Conservation (phyloP, 345 rosid species). For the Salix koriyanagi region DNA sequence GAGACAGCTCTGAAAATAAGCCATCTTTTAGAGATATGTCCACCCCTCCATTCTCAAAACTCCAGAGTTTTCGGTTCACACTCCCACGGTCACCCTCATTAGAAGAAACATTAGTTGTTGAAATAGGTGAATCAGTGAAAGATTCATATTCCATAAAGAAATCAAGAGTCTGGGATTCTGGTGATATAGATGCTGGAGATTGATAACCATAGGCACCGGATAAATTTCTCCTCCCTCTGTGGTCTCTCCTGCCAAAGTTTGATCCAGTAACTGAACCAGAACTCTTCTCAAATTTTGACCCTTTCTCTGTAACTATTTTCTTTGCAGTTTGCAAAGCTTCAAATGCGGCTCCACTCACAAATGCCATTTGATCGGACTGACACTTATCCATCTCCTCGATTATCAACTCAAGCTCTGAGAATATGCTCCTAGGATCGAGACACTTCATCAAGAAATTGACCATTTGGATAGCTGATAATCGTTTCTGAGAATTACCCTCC, state of each 20-base stretch:
- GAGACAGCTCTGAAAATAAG: conserved; percentile 49
- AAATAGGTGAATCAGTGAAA: conserved; percentile 52
- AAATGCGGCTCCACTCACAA: conserved; percentile 82
- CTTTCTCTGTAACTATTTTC: conserved; percentile 52
- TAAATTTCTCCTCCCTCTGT: conserved; percentile 24
- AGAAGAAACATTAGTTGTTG: conserved; percentile 39
- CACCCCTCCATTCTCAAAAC: conserved; percentile 49
- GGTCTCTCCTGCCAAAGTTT: conserved; percentile 44
- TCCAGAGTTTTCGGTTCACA: conserved; percentile 63
- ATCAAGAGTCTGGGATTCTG: conserved; percentile 75
- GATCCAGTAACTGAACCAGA: conserved; percentile 62
- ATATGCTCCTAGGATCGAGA: conserved; percentile 70
- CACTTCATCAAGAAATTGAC: conserved; percentile 79
- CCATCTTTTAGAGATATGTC: conserved; percentile 74
- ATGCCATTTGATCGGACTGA: conserved; percentile 83
- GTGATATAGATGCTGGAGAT: conserved; percentile 58
- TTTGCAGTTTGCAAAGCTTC: conserved; percentile 82
- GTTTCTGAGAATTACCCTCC: conserved; percentile 80
- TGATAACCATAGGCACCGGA: conserved; percentile 19
- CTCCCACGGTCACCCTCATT: conserved; percentile 48
- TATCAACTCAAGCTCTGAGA: conserved; percentile 68
- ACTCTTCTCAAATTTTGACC: conserved; percentile 52
- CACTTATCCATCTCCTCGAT: conserved; percentile 76
- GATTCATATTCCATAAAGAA: conserved; percentile 48
- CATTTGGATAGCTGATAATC: conserved; percentile 86